These are phyloP conservation scores for Capsella bursapastoris DNA, from an alignment of 345 rosid species.

Conservation along the genomic window DNA sequence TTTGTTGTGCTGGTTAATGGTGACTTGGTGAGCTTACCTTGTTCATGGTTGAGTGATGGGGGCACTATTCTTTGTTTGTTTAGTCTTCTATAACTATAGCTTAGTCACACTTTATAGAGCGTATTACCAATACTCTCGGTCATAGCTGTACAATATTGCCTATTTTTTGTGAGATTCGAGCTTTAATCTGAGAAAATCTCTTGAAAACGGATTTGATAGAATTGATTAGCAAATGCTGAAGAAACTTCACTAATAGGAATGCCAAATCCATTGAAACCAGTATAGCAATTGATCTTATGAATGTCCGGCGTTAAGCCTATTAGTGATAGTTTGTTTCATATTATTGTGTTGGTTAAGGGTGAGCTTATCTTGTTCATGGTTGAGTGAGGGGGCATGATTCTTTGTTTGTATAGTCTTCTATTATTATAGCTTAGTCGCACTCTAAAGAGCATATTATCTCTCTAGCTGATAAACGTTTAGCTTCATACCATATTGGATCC, in stretches of 20 bases:
- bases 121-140: neutral
- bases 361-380: slow-evolving; percentile 2
- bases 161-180: neutral
- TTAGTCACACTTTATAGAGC: neutral
- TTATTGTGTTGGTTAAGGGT: neutral
- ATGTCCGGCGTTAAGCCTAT: too few relatives aligned
- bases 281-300: too few relatives aligned
- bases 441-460: neutral
- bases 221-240: neutral
- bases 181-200: neutral
- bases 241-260: neutral
- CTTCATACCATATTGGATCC: neutral
- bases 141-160: neutral
- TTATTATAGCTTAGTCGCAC: neutral
- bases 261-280: neutral
- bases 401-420: neutral
- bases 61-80: neutral
- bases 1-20: neutral
- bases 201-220: neutral
- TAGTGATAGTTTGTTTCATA: neutral
- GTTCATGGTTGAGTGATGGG: neutral
- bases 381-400: neutral
- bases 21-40: neutral
- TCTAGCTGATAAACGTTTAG: neutral
- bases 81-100: neutral